These are phyloP conservation scores for Boletus rex-veris DNA, from an alignment of 768 basidiomycete genomes.

Conservation along the genomic window DNA sequence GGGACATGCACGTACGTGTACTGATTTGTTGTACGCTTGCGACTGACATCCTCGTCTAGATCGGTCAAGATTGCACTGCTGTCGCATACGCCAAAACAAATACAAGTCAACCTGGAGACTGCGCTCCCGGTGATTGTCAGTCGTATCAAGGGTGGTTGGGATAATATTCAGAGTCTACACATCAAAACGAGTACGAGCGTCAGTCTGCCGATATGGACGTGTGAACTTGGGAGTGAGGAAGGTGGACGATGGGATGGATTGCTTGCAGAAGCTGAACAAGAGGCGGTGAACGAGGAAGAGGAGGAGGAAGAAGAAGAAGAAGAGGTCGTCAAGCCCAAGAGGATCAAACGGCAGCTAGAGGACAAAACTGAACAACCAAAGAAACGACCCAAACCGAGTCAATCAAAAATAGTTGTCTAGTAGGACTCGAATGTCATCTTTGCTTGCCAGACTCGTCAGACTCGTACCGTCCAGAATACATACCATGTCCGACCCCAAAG, in stretches of 20 bases:
- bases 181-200: slow-evolving; percentile 86
- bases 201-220: slow-evolving; percentile 89
- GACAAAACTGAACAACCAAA: slow-evolving; percentile 12
- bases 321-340: neutral
- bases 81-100: slow-evolving; percentile 68
- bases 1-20: slow-evolving; percentile 85
- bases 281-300: neutral
- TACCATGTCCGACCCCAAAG: slow-evolving; percentile 42
- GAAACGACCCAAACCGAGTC: slow-evolving; percentile 11
- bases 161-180: slow-evolving; percentile 83
- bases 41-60: slow-evolving; percentile 35
- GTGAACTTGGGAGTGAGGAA: slow-evolving; percentile 54
- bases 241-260: slow-evolving; percentile 32
- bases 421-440: neutral
- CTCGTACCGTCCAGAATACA: neutral
- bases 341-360: slow-evolving; percentile 10
- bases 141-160: slow-evolving; percentile 78
- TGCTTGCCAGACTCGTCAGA: slow-evolving; percentile 8
- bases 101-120: slow-evolving; percentile 71
- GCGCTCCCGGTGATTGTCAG: slow-evolving; percentile 74
- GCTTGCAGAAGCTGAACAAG: slow-evolving; percentile 13
- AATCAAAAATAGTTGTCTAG: too few relatives aligned
- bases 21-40: neutral
- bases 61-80: slow-evolving; percentile 81
- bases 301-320: neutral